These are phyloP conservation scores for Caulochytrium protostelioides DNA, from an alignment of 371 early-diverging fungal genomes.

Conservation along the genomic window DNA sequence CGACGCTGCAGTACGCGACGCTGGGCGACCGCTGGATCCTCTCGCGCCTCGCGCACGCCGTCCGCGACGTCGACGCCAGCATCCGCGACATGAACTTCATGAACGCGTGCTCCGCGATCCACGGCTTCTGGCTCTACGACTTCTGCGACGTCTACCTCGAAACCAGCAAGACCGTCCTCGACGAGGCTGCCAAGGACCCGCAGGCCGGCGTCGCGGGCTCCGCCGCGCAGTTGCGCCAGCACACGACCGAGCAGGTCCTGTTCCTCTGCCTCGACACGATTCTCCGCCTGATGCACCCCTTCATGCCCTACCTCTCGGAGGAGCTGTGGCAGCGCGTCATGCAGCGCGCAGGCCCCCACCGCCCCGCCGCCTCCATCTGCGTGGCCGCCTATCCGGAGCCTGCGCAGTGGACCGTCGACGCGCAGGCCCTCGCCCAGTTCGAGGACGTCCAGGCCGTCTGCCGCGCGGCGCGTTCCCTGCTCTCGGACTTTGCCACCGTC, in stretches of 20 bases:
- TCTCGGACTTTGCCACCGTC: constrained; percentile 39
- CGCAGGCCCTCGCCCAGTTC: constrained; percentile 12
- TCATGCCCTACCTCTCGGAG: constrained; percentile 99
- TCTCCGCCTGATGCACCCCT: constrained; percentile 85
- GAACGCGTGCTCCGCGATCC: constrained; percentile 68
- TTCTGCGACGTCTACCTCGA: constrained; percentile 97
- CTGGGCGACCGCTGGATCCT: constrained; percentile 87
- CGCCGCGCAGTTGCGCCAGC: constrained; percentile 31
- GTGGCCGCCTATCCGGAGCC: constrained; percentile 41
- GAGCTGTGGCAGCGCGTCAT: constrained; percentile 92
- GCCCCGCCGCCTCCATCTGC: constrained; percentile 32
- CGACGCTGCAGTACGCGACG: constrained; percentile 12
- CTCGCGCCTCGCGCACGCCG: constrained; percentile 62
- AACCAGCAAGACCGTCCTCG: constrained; percentile 64
- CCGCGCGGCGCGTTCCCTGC: constrained; percentile 50
- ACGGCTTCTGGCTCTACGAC: constrained; percentile 92
- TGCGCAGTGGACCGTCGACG: constrained; percentile 5
- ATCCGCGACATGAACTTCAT: constrained; percentile 84
- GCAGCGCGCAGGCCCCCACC: constrained; percentile 46
- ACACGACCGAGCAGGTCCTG: constrained; percentile 29
- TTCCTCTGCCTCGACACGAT: constrained; percentile 87
- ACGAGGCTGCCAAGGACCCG: constrained; percentile 37
- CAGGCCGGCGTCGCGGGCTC: constrained; percentile 31
- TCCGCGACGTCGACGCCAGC: constrained; percentile 46
- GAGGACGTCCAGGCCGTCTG: constrained; percentile 46